phyloP scores from a whole-genome alignment of 768 basidiomycete species.

The Leccinum subtestaceum region DNA sequence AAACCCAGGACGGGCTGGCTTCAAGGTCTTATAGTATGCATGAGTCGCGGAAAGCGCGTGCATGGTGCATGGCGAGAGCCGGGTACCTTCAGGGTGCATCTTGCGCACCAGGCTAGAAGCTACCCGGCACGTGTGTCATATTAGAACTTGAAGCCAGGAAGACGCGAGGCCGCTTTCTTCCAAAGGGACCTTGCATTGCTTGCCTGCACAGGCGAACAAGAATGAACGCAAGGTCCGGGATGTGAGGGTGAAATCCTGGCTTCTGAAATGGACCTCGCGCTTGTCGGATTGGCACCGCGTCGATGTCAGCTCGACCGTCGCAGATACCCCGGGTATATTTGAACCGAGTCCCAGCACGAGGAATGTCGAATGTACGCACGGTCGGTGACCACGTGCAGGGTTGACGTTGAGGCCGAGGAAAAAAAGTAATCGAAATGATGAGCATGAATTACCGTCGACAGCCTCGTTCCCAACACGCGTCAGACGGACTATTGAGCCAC shows the following conservation, averaged over 20 bases:
- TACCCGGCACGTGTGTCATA: slow-evolving; percentile 23
- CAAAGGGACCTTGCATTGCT: slow-evolving; percentile 25
- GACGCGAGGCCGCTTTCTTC: slow-evolving; percentile 34
- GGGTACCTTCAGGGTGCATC: slow-evolving; percentile 23
- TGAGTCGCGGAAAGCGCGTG: slow-evolving; percentile 26
- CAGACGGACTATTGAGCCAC: slow-evolving; percentile 19
- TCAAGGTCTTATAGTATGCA: slow-evolving; percentile 25
- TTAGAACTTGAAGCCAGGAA: slow-evolving; percentile 27
- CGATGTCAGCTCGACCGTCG: slow-evolving; percentile 5
- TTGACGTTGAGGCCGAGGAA: slow-evolving; percentile 21
- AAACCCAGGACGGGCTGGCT: slow-evolving; percentile 4
- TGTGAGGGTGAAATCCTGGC: slow-evolving; percentile 6
- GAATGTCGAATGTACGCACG: slow-evolving; percentile 10
- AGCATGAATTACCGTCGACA: slow-evolving; percentile 23
- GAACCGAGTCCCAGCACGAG: slow-evolving; percentile 5
- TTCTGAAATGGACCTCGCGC: slow-evolving; percentile 17
- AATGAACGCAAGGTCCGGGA: slow-evolving; percentile 29
- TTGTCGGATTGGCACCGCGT: slow-evolving; percentile 1
- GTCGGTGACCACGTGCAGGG: slow-evolving; percentile 20
- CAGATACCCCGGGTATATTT: slow-evolving; percentile 3
- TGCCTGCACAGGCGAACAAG: slow-evolving; percentile 28
- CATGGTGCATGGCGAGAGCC: slow-evolving; percentile 29
- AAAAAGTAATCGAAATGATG: slow-evolving; percentile 20
- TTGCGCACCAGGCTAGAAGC: slow-evolving; percentile 18
- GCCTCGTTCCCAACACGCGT: slow-evolving; percentile 32